phyloP scores from a whole-genome alignment of 768 basidiomycete species.

The Cytidiella melzeri region DNA sequence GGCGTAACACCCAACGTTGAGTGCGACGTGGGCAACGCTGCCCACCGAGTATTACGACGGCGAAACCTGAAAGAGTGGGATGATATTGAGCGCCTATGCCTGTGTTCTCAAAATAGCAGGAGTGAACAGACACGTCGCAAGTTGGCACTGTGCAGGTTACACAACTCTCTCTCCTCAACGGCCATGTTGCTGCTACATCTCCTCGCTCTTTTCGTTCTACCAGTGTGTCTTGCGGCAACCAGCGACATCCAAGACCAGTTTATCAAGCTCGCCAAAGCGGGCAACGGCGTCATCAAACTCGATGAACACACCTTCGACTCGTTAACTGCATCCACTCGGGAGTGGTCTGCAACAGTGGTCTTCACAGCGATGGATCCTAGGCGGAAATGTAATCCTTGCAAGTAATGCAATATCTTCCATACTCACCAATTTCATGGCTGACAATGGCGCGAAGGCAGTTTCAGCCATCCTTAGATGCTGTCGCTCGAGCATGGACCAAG shows the following conservation, averaged over 20 bases:
- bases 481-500: constrained; percentile 78
- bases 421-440: too few species aligned
- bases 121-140: constrained; percentile 3
- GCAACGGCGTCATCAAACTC: constrained; percentile 79
- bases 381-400: constrained; percentile 90
- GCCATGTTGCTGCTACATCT: constrained; percentile 25
- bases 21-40: constrained; percentile 1
- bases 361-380: constrained; percentile 81
- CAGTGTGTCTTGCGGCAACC: constrained; percentile 26
- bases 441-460: constrained; percentile 57
- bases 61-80: neutral
- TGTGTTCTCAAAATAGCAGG: neutral
- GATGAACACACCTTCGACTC: constrained; percentile 72
- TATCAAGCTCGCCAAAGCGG: constrained; percentile 56
- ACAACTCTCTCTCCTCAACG: constrained; percentile 3
- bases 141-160: too few species aligned
- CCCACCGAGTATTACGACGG: too few species aligned
- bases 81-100: neutral
- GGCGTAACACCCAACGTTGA: constrained; percentile 6
- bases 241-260: constrained; percentile 48
- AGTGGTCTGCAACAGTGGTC: constrained; percentile 84
- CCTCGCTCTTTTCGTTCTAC: constrained; percentile 29
- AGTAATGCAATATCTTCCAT: constrained; percentile 32
- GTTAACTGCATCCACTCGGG: constrained; percentile 65
- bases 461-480: constrained; percentile 72